These are phyloP conservation scores for Hylodesmum podocarpum DNA, from an alignment of 306 rosid genomes.

Conservation along the genomic window DNA sequence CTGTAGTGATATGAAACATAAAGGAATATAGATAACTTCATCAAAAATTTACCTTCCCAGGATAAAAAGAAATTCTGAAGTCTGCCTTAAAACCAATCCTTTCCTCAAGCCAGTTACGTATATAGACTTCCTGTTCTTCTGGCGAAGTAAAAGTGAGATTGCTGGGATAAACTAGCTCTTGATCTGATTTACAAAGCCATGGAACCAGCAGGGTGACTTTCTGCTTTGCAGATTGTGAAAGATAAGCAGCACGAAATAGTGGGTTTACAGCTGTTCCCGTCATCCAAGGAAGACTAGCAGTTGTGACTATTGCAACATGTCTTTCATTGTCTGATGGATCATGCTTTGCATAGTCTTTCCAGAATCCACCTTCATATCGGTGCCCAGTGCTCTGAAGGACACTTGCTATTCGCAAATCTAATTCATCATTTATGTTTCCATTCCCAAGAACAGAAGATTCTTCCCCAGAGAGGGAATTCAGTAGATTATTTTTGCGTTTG, in stretches of 20 bases:
- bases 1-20: constrained; percentile 9
- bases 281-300: constrained; percentile 99
- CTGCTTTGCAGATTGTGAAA: constrained; percentile 75
- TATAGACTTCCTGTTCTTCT: constrained; percentile 86
- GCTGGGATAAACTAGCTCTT: constrained; percentile 84
- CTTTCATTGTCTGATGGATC: constrained; percentile 57
- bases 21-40: constrained; percentile 21
- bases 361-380: constrained; percentile 81
- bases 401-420: constrained; percentile 84
- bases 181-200: constrained; percentile 93
- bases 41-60: constrained; percentile 74
- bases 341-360: constrained; percentile 75
- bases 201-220: constrained; percentile 92
- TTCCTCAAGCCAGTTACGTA: constrained; percentile 98
- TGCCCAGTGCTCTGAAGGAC: constrained; percentile 98
- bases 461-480: constrained; percentile 56
- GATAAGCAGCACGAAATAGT: constrained; percentile 93
- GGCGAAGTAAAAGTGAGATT: constrained; percentile 82
- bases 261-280: constrained; percentile 99
- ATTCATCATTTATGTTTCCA: constrained; percentile 74
- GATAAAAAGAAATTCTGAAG: constrained; percentile 92
- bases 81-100: constrained; percentile 89
- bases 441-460: constrained; percentile 63
- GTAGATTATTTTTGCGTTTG: constrained; percentile 72
- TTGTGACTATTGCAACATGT: constrained; percentile 93